These are phyloP conservation scores for Eucalyptus pauciflora DNA, from an alignment of 345 rosid species.

Conservation along the genomic window DNA sequence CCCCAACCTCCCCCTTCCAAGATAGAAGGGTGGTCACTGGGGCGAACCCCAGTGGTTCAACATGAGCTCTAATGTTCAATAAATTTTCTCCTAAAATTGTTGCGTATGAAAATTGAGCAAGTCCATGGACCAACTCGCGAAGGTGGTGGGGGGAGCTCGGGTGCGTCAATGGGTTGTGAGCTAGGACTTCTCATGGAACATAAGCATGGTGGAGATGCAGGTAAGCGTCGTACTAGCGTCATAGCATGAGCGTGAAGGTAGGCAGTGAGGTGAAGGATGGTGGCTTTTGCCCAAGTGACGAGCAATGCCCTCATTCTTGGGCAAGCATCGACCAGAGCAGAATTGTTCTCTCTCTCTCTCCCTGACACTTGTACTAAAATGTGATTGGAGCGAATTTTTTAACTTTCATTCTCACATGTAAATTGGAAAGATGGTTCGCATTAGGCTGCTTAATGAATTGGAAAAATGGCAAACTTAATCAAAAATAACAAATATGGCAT, in stretches of 20 bases:
- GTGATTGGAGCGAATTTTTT: not conserved
- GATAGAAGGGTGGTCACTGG: too few species aligned
- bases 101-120: not conserved
- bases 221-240: not conserved
- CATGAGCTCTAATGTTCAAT: not conserved
- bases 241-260: not conserved
- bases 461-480: not conserved
- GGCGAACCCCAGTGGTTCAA: too few species aligned
- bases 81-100: not conserved
- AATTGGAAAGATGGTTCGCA: not conserved
- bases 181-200: not conserved
- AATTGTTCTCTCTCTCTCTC: not conserved
- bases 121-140: not conserved
- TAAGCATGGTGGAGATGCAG: not conserved
- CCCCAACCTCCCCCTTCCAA: too few species aligned
- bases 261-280: not conserved
- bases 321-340: accelerated
- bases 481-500: not conserved
- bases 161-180: not conserved
- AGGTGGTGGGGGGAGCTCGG: not conserved
- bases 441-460: not conserved
- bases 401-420: not conserved
- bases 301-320: not conserved
- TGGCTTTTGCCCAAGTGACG: not conserved
- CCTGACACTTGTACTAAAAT: not conserved